Base-by-base conservation (phyloP, 495 filamentous ascomycete genomes). In the Thermochaetoides thermophila region DNA sequence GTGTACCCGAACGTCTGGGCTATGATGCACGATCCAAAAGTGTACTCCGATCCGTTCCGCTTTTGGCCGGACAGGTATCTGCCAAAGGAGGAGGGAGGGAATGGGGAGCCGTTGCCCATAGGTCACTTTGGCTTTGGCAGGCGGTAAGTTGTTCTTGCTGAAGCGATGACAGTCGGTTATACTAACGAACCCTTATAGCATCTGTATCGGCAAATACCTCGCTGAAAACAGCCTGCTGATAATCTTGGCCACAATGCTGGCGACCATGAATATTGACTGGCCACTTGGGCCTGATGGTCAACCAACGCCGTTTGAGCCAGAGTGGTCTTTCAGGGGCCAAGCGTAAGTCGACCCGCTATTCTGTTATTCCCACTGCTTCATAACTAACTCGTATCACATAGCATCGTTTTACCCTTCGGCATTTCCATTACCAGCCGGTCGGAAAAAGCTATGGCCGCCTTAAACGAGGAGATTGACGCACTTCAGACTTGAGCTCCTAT, bases 101-200 rank as follows among this genome's bases (percentile, higher is more conserved):
- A 44, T 12, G 69, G 58, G 0, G 66, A 72, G 35, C 63, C 64
- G 4, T 39, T 68, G 10, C 61, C 60, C 0, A 49, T 63, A 12
- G 66, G 63, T 0, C 63, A 60, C 1, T 73, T 70, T 46, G 68
- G 68, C 2, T 73, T 73, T 48, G 68, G 68, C 8, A 29, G 51
- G 12, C 42, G 49, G 49, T 52, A 29, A 29, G 39, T 31, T 8
- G 7, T 9, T 11, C 10, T 3, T 0, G 7, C 10, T 10, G 1
- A 15, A 16, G 5, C 4, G 19, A 12, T 17, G 22, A 9, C 23
- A 16, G 6, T 37, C n/a, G 2, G 27, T 31, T 27, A n/a, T n/a
- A 4, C 9, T 24, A 15, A 17, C 14, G 3, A 10, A 12, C 16
- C 17, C 28, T 32, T 18, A 5, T 33, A 53, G 51, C 1, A 39